phyloP scores from a whole-genome alignment of 75 land plant genomes.

The Chamaecyparis obtusa region DNA sequence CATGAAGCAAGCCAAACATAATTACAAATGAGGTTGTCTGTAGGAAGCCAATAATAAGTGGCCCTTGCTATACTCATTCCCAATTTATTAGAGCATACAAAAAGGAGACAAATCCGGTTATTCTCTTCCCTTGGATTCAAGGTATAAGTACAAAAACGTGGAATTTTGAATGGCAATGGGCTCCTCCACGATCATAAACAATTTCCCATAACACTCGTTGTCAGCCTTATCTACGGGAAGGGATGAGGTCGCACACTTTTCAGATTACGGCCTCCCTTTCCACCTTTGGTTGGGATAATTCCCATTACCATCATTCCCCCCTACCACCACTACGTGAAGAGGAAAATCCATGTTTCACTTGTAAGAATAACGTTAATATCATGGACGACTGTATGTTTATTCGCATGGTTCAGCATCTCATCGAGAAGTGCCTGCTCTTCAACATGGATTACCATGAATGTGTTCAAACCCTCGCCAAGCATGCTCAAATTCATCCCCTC shows the following conservation, averaged over 20 bases:
- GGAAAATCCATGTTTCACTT: too few species aligned
- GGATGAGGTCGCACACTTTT: not conserved
- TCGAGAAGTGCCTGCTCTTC: conserved; percentile 56
- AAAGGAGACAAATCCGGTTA: too few species aligned
- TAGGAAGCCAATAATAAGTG: too few species aligned
- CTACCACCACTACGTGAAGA: not conserved
- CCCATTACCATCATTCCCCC: too few species aligned
- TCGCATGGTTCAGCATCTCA: conserved; percentile 57
- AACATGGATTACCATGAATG: conserved; percentile 52
- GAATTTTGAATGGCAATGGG: not conserved
- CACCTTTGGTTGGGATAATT: not conserved
- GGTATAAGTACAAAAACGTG: too few species aligned
- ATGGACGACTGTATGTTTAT: not conserved
- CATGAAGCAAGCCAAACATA: too few species aligned
- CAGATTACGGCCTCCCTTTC: not conserved
- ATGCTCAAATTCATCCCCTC: conserved; percentile 53
- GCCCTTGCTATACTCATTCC: too few species aligned
- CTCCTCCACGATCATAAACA: not conserved
- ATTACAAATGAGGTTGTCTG: too few species aligned
- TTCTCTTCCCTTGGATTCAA: too few species aligned
- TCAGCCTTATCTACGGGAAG: not conserved
- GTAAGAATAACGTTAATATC: not conserved
- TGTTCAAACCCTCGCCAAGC: conserved; percentile 49
- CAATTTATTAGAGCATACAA: too few species aligned
- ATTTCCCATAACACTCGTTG: not conserved